phyloP scores from a whole-genome alignment of 768 basidiomycete genomes.

The Botryobasidium botryosum region DNA sequence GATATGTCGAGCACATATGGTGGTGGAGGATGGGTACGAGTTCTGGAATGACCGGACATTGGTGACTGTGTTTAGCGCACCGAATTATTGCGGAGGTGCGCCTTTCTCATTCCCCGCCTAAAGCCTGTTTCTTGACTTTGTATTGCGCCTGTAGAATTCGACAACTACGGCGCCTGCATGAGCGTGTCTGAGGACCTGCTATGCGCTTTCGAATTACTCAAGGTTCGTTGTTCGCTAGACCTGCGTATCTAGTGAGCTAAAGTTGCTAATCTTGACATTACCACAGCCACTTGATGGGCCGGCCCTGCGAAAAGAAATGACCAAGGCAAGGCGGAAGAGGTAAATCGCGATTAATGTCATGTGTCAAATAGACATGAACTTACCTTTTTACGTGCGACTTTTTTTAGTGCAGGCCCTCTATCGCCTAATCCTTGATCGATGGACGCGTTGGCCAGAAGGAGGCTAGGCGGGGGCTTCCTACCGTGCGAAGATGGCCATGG shows the following conservation, averaged over 20 bases:
- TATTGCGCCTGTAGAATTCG: conserved; percentile 44
- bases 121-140: background rate
- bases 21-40: conserved; percentile 97
- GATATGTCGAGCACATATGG: conserved; percentile 99
- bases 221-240: conserved; percentile 19
- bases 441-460: too few relatives aligned
- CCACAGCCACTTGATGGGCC: conserved; percentile 67
- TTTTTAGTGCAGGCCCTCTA: too few relatives aligned
- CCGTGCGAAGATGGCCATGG: too few relatives aligned
- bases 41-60: conserved; percentile 99
- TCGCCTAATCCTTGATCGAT: too few relatives aligned
- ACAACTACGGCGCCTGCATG: conserved; percentile 93
- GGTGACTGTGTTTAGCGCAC: conserved; percentile 97
- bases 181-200: conserved; percentile 94
- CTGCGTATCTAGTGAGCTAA: background rate
- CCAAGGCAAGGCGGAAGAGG: conserved; percentile 97
- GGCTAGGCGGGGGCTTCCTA: too few relatives aligned
- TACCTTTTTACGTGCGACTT: too few relatives aligned
- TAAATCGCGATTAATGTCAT: conserved; percentile 24
- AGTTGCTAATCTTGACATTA: background rate
- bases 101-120: background rate
- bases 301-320: conserved; percentile 94
- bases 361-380: too few relatives aligned
- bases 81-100: conserved; percentile 91
- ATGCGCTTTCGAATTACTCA: conserved; percentile 94